Conservation (phyloP, 2,329 filamentous ascomycete genomes). For the Trichoderma cornu-damae region DNA sequence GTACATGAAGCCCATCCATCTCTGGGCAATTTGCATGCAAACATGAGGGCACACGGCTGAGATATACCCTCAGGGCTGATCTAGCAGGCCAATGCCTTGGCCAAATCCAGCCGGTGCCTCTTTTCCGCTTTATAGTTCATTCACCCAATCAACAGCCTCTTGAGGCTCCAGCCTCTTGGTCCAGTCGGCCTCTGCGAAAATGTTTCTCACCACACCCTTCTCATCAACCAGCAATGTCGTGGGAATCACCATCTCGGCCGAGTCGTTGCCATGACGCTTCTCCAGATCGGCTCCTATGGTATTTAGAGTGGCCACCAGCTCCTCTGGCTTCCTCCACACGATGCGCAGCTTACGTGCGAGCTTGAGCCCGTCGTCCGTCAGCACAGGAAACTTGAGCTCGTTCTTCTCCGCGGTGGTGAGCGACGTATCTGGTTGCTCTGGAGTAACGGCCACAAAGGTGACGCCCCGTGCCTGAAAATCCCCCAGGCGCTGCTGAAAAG, state of each 20-base stretch:
- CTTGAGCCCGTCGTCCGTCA: constrained; percentile 36
- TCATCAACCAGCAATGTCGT: constrained; percentile 36
- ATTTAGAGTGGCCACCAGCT: constrained; percentile 27
- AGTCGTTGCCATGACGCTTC: constrained; percentile 35
- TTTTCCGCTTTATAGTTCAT: constrained; percentile 22
- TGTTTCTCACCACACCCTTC: constrained; percentile 34
- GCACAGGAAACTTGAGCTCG: constrained; percentile 36
- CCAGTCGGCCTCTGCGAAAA: constrained; percentile 35
- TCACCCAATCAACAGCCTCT: constrained; percentile 32
- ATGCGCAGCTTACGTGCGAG: constrained; percentile 36
- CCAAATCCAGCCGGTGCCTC: no score
- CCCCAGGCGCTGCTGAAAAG: constrained; percentile 33
- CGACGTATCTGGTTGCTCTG: constrained; percentile 37
- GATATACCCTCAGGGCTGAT: background rate
- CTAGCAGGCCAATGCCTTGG: no score
- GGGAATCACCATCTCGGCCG: constrained; percentile 36
- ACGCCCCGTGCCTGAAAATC: constrained; percentile 36
- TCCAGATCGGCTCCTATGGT: constrained; percentile 30
- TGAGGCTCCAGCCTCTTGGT: constrained; percentile 35
- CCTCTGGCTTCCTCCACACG: constrained; percentile 30
- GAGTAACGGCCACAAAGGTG: constrained; percentile 39
- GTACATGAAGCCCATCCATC: no score
- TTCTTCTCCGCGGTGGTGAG: constrained; percentile 38
- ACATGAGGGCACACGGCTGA: background rate
- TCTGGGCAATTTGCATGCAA: no score